Evolutionary conservation across 768 basidiomycete species (phyloP), one percentile per base, ranked within the genome.

Genomic region (Pulveroboletus frians): DNA sequence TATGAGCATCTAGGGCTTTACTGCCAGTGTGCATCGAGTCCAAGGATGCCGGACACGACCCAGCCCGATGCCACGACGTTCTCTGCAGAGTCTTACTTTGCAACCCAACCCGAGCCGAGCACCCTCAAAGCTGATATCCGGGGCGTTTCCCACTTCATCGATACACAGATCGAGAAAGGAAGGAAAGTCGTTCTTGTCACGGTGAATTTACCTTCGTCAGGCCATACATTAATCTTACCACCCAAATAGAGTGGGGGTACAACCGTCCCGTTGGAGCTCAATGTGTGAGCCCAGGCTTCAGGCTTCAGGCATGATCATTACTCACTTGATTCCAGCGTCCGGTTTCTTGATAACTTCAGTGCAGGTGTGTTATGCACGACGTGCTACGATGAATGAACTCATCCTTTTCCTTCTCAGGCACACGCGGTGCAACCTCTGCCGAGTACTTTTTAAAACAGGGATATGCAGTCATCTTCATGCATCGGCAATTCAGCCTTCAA

Each of bases 401-500:
- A 46, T 39, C 39, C 46, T 40, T 36, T 47, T 56, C n/a, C 23
- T 6, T 48, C 20, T 9, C 48, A 90, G 94, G 95, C 45, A 99
- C 96, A 17, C 79, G 96, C 62, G 96, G 96, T 37, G 91, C 96
- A 27, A 93, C 95, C 0, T 98, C 96, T 17, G 95, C 96, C 2
- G 96, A 99, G 69, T 96, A 98, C 72, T 97, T 99, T 67, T 80
- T 98, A 52, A 81, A 86, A 59, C 84, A 88, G 7, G 88, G 86
- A 49, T 98, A 98, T 73, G 93, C 94, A 21, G 96, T 99, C 67
- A 92, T 99, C 57, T 99, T 99, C 73, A 88, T 99, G 81, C 95
- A 99, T 68, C 77, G 95, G 18, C 92, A 96, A 69, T 95, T 96
- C 74, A 97, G 94, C 56, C 79, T 98, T 37, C 92, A 96, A 61